Evolutionary conservation across 495 filamentous ascomycete genomes (phyloP).

Genomic region (Sordaria brevicollis): DNA sequence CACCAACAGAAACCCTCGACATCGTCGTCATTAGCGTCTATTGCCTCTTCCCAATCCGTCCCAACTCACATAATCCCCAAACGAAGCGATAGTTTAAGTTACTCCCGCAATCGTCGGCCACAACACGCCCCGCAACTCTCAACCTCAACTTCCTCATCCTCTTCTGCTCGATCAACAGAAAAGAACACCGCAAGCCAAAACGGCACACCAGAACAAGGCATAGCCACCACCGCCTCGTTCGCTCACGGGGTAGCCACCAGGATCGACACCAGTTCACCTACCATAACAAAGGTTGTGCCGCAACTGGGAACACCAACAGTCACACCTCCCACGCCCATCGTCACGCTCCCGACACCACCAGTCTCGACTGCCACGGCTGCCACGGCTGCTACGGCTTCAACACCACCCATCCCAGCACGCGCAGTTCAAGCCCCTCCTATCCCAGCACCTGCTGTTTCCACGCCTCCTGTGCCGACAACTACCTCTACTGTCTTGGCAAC

Average conservation of each 20-base stretch:
- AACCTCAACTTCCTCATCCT: not conserved
- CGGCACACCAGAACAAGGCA: not conserved
- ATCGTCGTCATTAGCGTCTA: not conserved
- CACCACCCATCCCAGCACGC: not conserved
- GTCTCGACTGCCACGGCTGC: slow-evolving; percentile 2
- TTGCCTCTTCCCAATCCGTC: not conserved
- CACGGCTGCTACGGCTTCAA: not conserved
- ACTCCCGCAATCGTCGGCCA: not conserved
- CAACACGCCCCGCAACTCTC: not conserved
- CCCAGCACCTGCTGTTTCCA: too few species aligned
- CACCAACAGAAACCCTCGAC: not conserved
- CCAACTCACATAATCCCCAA: not conserved
- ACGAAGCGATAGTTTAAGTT: not conserved
- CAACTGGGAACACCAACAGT: too few species aligned
- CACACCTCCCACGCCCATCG: too few species aligned
- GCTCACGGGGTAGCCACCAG: too few species aligned
- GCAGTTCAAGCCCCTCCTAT: not conserved
- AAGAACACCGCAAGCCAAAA: not conserved
- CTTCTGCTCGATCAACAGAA: not conserved
- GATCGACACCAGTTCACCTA: too few species aligned
- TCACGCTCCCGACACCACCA: slow-evolving; percentile 8
- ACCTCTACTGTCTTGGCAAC: not conserved
- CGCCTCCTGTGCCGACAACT: not conserved
- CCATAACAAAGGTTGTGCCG: too few species aligned
- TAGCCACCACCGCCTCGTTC: not conserved